Conservation (phyloP, 441 rosid species). For the Bruguiera hainesii region DNA sequence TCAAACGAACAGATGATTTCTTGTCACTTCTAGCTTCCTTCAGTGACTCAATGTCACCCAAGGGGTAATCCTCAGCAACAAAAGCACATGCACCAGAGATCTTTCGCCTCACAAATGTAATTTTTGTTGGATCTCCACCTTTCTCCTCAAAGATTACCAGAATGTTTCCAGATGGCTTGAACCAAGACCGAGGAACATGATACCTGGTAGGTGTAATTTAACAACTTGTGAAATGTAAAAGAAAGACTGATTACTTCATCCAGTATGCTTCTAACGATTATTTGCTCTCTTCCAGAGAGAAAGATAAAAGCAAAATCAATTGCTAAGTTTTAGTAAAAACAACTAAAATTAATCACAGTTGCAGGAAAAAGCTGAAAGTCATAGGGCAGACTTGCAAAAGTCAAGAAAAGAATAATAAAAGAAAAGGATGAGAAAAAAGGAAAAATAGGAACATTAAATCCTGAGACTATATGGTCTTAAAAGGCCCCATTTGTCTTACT, state of each 20-base stretch:
- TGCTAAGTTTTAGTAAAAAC: background rate
- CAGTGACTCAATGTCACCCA: constrained; percentile 18
- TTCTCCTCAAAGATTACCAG: constrained; percentile 89
- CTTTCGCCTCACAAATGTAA: constrained; percentile 61
- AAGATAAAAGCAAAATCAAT: background rate
- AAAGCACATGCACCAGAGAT: constrained; percentile 34
- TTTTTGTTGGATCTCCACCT: constrained; percentile 79
- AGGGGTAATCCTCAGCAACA: constrained; percentile 40
- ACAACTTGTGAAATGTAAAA: background rate
- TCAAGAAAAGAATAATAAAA: too few species aligned
- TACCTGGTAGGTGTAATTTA: constrained; percentile 50
- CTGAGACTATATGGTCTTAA: too few species aligned
- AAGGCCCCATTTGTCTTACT: too few species aligned
- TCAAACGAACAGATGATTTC: constrained; percentile 35
- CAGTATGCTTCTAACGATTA: background rate
- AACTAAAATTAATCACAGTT: too few species aligned
- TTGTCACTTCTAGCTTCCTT: constrained; percentile 22
- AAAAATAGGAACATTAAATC: too few species aligned
- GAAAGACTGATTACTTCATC: background rate
- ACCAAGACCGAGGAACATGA: constrained; percentile 95
- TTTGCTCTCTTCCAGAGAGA: background rate
- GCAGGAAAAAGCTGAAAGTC: too few species aligned
- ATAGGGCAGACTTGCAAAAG: too few species aligned
- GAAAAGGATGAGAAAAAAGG: too few species aligned
- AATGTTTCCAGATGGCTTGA: constrained; percentile 79